Evolutionary conservation across 2,329 filamentous ascomycete genomes (phyloP).

Genomic region (Phialocephala subalpina): DNA sequence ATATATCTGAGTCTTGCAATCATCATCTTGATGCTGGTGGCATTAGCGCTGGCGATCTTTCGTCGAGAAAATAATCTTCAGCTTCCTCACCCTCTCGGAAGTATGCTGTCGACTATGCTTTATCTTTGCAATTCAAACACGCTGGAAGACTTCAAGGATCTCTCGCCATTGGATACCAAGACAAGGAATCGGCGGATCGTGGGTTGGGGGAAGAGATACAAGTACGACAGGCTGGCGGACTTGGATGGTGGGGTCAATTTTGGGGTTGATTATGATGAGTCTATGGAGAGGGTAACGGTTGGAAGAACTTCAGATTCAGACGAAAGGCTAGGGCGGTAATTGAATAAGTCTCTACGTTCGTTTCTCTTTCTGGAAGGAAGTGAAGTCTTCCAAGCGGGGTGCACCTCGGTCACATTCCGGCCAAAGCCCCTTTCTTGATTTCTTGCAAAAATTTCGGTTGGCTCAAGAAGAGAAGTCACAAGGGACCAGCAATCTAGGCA

Average conservation of each 20-base stretch:
- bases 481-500: too few species aligned
- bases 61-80: constrained; percentile 10
- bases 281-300: not conserved
- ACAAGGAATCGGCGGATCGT: constrained; percentile 3
- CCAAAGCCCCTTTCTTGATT: too few species aligned
- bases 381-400: too few species aligned
- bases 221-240: not conserved
- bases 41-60: constrained; percentile 9
- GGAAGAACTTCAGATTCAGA: not conserved
- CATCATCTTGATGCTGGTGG: constrained; percentile 11
- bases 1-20: constrained; percentile 9
- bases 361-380: too few species aligned
- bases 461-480: too few species aligned
- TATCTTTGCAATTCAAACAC: not conserved
- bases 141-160: constrained; percentile 4
- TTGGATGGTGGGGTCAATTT: constrained; percentile 12
- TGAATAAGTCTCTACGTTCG: too few species aligned
- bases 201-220: constrained; percentile 5
- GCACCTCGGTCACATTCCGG: too few species aligned
- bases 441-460: too few species aligned
- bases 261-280: constrained; percentile 20
- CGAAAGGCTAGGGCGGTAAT: too few species aligned
- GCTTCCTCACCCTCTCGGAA: not conserved
- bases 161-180: constrained; percentile 10
- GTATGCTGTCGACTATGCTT: not conserved